Base-by-base conservation (phyloP, 2,329 filamentous ascomycete genomes). In the Fusarium fujikuroi region DNA sequence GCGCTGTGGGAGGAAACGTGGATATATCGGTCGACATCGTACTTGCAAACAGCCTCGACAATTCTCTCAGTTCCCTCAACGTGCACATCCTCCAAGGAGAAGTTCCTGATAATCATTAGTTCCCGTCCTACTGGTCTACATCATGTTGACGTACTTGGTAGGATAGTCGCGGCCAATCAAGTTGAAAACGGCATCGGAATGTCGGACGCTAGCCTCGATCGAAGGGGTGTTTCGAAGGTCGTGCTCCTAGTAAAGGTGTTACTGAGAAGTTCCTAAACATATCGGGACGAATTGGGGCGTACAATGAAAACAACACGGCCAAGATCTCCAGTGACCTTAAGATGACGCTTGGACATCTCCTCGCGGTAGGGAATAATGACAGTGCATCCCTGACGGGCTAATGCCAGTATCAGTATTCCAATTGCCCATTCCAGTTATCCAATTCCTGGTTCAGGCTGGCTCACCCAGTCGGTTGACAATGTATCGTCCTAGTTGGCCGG, bases 111-210 rank as follows among this genome's bases (percentile, higher is more conserved):
- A n/a, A n/a, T 52, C 25, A 39, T 60, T 72, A 81, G 78, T 28
- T 47, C 52, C 36, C n/a, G 10, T 32, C 57, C 60, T 66, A 46
- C 50, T 28, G 32, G 43, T 25, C 18, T 28, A 58, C 64, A 25
- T 30, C 14, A 32, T 46, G 43, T 43, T 21, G 66, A 75, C 76
- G 78, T 86, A 95, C 93, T 99, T 99, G 78, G 96, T 99, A 74
- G 95, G 93, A 83, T 98, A 98, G 83, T 95, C 93, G 73, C 95
- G 93, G 74, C 96, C 96, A 79, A 98, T 89, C 77, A 99, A 87
- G 85, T 99, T 99, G 88, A 97, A 97, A 74, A 99, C 96, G 72
- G 98, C 93, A 81, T 99, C 96, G 46, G 95, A 98, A 84, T 99
- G 96, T 79, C 96, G 90, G 60, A 99, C 95, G 79, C 94, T 96